Conservation (phyloP, 1,139 yeast species). For the Sugiyamaella sp. region DNA sequence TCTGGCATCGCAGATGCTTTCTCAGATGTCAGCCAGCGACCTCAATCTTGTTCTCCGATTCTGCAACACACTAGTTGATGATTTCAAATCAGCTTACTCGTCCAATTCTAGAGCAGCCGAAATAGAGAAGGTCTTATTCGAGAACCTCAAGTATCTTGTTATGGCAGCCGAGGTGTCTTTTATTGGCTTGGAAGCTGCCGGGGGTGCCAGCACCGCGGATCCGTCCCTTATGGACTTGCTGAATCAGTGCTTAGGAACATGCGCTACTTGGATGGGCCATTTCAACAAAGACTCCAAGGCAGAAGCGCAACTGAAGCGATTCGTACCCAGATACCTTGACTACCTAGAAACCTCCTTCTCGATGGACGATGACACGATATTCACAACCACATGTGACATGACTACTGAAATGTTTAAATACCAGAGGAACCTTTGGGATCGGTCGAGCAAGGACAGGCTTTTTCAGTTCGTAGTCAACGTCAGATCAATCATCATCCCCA, state of each 20-base stretch:
- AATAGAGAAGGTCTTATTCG: conserved; percentile 21
- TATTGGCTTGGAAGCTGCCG: not conserved
- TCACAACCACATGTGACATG: not conserved
- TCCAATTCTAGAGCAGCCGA: conserved; percentile 20
- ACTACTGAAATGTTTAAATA: conserved; percentile 7
- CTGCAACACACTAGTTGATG: conserved; percentile 37
- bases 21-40: conserved; percentile 23
- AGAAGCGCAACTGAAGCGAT: conserved; percentile 10
- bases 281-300: conserved; percentile 16
- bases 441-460: conserved; percentile 3
- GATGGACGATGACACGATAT: not conserved
- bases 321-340: conserved; percentile 7
- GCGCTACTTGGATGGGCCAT: conserved; percentile 31
- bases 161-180: conserved; percentile 17
- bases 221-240: not conserved
- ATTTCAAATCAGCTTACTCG: conserved; percentile 24
- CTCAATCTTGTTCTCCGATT: conserved; percentile 31
- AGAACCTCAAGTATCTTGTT: conserved; percentile 21
- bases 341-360: conserved; percentile 2
- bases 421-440: conserved; percentile 8
- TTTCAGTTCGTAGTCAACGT: conserved; percentile 5
- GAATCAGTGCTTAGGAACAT: conserved; percentile 23
- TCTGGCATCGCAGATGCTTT: conserved; percentile 1
- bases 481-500: not conserved
- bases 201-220: not conserved